A percentile compares a stretch with the other conserved stretches of the same genome.
Evolutionary conservation across 116 monocot species (phyloP).

Genomic region (Zostera marina): DNA sequence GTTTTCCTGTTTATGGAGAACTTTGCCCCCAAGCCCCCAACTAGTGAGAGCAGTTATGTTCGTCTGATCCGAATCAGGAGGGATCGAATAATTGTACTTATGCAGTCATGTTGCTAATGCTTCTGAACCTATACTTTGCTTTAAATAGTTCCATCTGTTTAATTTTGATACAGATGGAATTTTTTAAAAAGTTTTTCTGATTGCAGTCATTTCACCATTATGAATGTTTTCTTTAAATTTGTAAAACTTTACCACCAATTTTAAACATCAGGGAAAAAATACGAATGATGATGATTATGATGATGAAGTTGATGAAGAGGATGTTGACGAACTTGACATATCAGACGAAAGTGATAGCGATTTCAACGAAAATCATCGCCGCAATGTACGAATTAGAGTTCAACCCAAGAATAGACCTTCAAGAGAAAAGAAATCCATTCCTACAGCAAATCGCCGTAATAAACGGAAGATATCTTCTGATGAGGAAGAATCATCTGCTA

Average conservation of each 20-base stretch:
- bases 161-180: not conserved
- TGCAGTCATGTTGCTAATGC: too few species aligned
- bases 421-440: conserved; percentile 33
- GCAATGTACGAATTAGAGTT: conserved; percentile 22
- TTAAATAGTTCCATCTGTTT: too few species aligned
- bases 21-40: too few species aligned
- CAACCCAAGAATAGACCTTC: conserved; percentile 19
- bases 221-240: not conserved
- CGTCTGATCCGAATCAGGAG: too few species aligned
- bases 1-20: too few species aligned
- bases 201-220: not conserved
- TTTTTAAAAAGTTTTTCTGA: not conserved
- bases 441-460: conserved; percentile 26
- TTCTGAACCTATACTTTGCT: too few species aligned
- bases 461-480: conserved; percentile 47
- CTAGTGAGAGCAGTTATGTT: too few species aligned
- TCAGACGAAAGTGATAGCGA: conserved; percentile 73
- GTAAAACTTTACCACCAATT: not conserved
- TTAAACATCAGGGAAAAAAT: conserved; percentile 32
- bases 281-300: conserved; percentile 64
- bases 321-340: conserved; percentile 42
- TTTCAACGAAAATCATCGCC: conserved; percentile 14
- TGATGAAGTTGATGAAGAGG: conserved; percentile 41
- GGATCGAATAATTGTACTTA: too few species aligned
- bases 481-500: conserved; percentile 53